Evolutionary conservation across 352 stramenopile species (phyloP), one percentile per base, ranked within the genome.

Genomic region (Pythium sp.): DNA sequence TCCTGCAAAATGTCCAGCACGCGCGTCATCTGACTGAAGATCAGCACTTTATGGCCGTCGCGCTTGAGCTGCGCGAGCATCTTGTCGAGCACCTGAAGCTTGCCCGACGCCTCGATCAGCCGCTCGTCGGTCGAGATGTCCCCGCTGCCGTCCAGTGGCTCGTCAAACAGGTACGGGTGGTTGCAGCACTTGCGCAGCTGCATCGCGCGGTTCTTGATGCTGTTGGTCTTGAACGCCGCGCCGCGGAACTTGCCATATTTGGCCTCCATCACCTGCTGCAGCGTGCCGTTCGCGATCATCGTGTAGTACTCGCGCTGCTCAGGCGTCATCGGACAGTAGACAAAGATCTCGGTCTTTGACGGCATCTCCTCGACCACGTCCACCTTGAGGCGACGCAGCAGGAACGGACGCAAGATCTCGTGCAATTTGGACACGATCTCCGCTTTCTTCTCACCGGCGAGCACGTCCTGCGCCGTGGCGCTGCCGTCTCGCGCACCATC

Each of bases 1-100:
- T 99, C 98, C 71, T 99, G 94, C 41, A 99, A 67, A 72, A 99
- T 99, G 77, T 99, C 97, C 6, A 99, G 82, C 85, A 99, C 97
- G 22, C 95, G 93, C 70, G 97, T 98, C 87, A 98, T 96, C 77
- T 99, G 98, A 28, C 89, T 98, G 77, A 99, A 99, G 56, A 99
- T 94, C 4, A 99, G 83, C 53, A 99, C 94, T 54, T 98, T 95
- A 75, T 99, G 97, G 15, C 97, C 96, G 61, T 98, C 91, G 54
- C 84, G 82, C 72, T 98, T 97, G 26, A 99, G 86, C 49, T 92
- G 80, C 5, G 85, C 83, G 4, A 99, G 89, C 70, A 99, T 94
- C 67, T 98, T 98, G 74, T 99, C 98, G 30, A 99, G 77, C 14
- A 99, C 80, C n/a, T 98, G 81, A 55, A 99, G 85, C 79, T 99